Percentiles rank a stretch among this genome's conserved stretches.
Evolutionary conservation across 1,284 basidiomycete genomes (phyloP).

Genomic region (Pulveroboletus sp.): DNA sequence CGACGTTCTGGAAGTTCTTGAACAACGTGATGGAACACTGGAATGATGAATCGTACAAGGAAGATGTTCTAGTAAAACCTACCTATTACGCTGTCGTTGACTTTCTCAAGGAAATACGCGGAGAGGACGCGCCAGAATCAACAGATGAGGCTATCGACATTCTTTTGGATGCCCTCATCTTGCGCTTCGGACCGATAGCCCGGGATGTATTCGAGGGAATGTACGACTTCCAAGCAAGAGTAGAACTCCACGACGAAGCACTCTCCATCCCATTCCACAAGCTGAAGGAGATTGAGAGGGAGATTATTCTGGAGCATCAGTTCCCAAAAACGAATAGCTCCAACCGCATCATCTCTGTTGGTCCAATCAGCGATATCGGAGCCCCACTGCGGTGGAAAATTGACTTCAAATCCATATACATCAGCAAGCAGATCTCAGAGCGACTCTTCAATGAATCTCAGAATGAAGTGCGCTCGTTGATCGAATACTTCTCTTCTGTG

Average conservation of each 20-base stretch:
- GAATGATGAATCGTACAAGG: no score
- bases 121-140: not conserved
- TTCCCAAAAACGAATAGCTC: not conserved
- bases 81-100: no score
- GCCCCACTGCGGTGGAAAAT: not conserved
- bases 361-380: not conserved
- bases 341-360: not conserved
- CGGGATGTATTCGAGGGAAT: not conserved
- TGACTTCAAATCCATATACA: not conserved
- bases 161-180: not conserved
- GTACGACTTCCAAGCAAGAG: not conserved
- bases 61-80: no score
- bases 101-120: no score
- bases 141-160: not conserved
- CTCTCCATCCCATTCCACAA: not conserved
- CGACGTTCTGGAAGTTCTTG: no score
- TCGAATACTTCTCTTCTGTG: no score
- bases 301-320: not conserved
- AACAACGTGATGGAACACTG: no score
- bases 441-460: no score
- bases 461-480: no score
- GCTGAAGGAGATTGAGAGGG: not conserved
- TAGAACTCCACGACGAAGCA: not conserved
- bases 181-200: not conserved
- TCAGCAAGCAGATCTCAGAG: no score